Conservation (phyloP, 2,329 filamentous ascomycete genomes). For the Acrocalymma vagum region DNA sequence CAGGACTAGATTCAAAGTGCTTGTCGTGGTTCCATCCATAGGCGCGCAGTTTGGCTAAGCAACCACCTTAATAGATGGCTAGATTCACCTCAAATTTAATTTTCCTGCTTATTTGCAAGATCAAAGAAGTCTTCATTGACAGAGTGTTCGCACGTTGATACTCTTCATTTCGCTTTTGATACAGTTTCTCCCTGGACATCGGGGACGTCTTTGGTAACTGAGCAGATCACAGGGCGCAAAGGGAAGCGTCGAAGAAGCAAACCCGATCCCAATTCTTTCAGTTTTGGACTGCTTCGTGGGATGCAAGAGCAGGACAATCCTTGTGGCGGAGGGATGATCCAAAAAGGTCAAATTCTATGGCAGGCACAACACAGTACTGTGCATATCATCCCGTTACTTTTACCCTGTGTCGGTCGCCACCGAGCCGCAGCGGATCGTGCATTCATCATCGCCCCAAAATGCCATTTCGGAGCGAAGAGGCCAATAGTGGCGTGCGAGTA, state of each 20-base stretch:
- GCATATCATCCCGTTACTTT: constrained; percentile 19
- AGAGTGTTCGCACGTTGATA: too few species aligned
- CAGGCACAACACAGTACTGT: constrained; percentile 12
- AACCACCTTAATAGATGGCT: background rate
- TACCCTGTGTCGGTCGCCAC: constrained; percentile 7
- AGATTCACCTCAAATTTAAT: background rate
- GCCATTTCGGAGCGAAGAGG: constrained; percentile 5
- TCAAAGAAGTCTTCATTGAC: too few species aligned
- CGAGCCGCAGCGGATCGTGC: too few species aligned
- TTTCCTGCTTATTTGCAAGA: too few species aligned
- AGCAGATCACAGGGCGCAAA: background rate
- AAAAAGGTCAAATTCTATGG: constrained; percentile 3
- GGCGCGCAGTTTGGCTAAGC: too few species aligned
- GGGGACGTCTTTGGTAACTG: background rate
- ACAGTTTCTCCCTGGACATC: too few species aligned
- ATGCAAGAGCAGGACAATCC: constrained; percentile 9
- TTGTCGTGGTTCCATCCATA: too few species aligned
- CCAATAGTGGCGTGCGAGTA: constrained; percentile 9
- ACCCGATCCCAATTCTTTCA: background rate
- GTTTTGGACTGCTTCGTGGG: constrained; percentile 5
- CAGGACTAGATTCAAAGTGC: constrained; percentile 1
- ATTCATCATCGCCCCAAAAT: too few species aligned
- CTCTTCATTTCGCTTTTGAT: too few species aligned
- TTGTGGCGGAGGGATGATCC: constrained; percentile 6
- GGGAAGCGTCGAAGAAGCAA: background rate